Evolutionary conservation across 2,329 filamentous ascomycete species (phyloP), one percentile per base, ranked within the genome.

Genomic region (Botrytis fabae): DNA sequence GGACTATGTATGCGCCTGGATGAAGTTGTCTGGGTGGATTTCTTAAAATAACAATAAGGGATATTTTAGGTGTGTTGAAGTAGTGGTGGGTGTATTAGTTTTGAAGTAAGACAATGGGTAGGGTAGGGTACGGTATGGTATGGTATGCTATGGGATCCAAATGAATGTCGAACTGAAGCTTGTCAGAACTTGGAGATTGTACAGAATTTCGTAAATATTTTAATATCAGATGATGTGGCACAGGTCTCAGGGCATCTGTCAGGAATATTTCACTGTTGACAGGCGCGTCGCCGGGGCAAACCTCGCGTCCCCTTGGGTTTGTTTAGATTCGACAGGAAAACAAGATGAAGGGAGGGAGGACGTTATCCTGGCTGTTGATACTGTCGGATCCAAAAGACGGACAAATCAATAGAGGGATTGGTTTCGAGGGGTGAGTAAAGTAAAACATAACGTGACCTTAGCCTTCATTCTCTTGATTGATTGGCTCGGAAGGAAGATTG

Each of bases 261-360:
- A 66, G 8, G 18, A 62, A 44, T 25, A 70, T 44, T 70, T 70
- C 22, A 51, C 60, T 64, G 69, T 64, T 54, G 69, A 71, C 44
- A 54, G 44, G 64, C 69, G 69, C 69, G 69, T 71, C 69, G 69
- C 69, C 69, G 42, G 57, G 69, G 57, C 44, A 71, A 71, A 64
- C 59, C 59, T 69, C 66, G 38, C 69, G 59, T 28, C 57, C 46
- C 60, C 69, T 42, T 38, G 28, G n/a, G 28, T 38, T 38, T 38
- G 28, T 48, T 69, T 51, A 64, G 51, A 40, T 25, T 63, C 28
- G 42, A 70, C 28, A 16, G 64, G 63, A 32, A 42, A 32, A 57
- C 22, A 51, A 51, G 44, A 51, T 44, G 51, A 70, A 25, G 38
- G 60, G 66, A 70, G 32, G 4, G 32, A 32, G 42, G 38, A 70